These are phyloP conservation scores for Colletotrichum chlorophyti DNA, from an alignment of 2,329 filamentous ascomycete species.

Conservation along the genomic window DNA sequence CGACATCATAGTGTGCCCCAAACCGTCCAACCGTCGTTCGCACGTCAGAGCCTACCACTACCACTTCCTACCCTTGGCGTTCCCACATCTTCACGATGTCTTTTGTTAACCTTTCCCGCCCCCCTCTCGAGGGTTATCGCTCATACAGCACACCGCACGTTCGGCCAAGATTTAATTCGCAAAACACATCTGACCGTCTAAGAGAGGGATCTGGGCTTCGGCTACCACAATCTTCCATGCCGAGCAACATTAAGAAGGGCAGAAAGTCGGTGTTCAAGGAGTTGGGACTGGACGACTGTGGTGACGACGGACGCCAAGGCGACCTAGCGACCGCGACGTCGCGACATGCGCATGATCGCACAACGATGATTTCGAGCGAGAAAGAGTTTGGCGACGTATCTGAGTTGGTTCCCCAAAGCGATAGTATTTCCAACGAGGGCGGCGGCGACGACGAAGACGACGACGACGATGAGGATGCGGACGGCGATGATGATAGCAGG, in stretches of 20 bases:
- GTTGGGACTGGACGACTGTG: conserved; percentile 49
- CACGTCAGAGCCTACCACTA: conserved; percentile 14
- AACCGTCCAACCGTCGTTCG: conserved; percentile 4
- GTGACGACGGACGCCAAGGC: conserved; percentile 31
- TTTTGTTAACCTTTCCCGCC: conserved; percentile 24
- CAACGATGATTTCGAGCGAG: conserved; percentile 32
- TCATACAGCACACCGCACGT: conserved; percentile 29
- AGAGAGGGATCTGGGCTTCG: conserved; percentile 52
- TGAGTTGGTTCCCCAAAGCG: conserved; percentile 26
- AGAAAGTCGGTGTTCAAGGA: conserved; percentile 61
- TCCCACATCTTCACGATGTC: conserved; percentile 21
- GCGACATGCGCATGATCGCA: conserved; percentile 21
- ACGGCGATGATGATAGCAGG: conserved; percentile 28
- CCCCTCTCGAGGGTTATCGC: conserved; percentile 17
- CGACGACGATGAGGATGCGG: conserved; percentile 32
- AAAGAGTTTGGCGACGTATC: conserved; percentile 40
- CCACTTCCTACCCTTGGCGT: neutral
- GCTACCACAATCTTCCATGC: conserved; percentile 47
- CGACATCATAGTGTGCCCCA: conserved; percentile 26
- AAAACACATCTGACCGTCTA: conserved; percentile 57
- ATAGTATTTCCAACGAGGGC: conserved; percentile 19
- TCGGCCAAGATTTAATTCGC: conserved; percentile 58
- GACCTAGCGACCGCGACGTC: neutral
- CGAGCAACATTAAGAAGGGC: conserved; percentile 54
- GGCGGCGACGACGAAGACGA: neutral